Evolutionary conservation across 768 basidiomycete genomes (phyloP).

Genomic region (Lactarius sp.): DNA sequence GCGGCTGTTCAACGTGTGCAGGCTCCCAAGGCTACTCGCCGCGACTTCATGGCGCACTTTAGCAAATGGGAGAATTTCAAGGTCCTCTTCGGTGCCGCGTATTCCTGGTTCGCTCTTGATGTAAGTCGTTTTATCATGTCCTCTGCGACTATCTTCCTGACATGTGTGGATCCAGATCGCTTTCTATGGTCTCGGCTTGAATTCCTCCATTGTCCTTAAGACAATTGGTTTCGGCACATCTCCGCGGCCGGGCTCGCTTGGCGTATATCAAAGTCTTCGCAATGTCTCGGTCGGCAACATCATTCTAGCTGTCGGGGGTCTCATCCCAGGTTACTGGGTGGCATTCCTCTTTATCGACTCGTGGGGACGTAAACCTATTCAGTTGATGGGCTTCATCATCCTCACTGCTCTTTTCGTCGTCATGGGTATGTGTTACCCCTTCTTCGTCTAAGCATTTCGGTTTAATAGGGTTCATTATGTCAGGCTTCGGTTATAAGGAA

Average conservation of each 20-base stretch:
- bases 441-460: background rate
- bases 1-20: conserved; percentile 54
- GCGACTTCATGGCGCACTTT: conserved; percentile 69
- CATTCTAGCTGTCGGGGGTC: conserved; percentile 69
- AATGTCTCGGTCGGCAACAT: conserved; percentile 73
- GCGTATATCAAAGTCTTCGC: conserved; percentile 48
- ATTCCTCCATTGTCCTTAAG: conserved; percentile 68
- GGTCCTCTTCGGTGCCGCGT: conserved; percentile 69
- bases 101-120: conserved; percentile 88
- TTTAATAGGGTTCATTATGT: background rate
- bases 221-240: conserved; percentile 70
- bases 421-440: conserved; percentile 48
- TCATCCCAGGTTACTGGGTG: conserved; percentile 77
- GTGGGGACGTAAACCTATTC: conserved; percentile 81
- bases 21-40: conserved; percentile 61
- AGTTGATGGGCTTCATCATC: conserved; percentile 68
- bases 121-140: conserved; percentile 42
- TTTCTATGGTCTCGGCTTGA: conserved; percentile 86
- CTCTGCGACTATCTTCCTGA: background rate
- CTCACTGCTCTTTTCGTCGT: conserved; percentile 63
- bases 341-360: conserved; percentile 62
- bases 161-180: conserved; percentile 50
- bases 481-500: conserved; percentile 64
- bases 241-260: conserved; percentile 30
- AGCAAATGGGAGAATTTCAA: conserved; percentile 73